Evolutionary conservation across 2,329 filamentous ascomycete genomes (phyloP), one percentile per base, ranked within the genome.

Genomic region (Xylaria sp.): DNA sequence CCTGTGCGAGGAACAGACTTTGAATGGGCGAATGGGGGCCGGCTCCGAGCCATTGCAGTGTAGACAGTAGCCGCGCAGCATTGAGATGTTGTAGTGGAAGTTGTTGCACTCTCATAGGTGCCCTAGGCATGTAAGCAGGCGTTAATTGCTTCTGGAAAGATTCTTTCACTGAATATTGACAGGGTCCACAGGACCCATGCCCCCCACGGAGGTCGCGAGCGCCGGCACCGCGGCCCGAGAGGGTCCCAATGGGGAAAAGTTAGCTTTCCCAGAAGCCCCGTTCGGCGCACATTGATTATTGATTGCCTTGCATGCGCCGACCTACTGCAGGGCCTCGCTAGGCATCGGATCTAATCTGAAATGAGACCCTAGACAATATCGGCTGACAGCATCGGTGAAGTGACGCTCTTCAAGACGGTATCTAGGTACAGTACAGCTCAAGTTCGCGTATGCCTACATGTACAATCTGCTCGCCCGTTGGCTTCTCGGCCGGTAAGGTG

Each of bases 161-260:
- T 40, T 37, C 44, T 51, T 42, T 37, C 46, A 22, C 47, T 51
- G 49, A 52, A 20, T 4, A 34, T 34, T 13, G 22, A 39, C 29
- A 29, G 43, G 44, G 22, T 17, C 54, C 48, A 52, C 43, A 45
- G 16, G 16, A 34, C 3, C 29, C n/a, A 11, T 49, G 44, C 18
- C 41, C 52, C 39, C 39, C 55, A 39, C 52, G 48, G 54, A n/a
- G n/a, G 54, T 50, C 52, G 49, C 48, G 49, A 34, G 29, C 16
- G 54, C 54, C 58, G 58, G 58, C 29, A 54, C 26, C 19, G 39
- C 58, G 58, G 58, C 34, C 58, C 58, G 58, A 44, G 43, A 54
- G 37, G 5, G 50, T n/a, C 44, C 56, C 37, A 44, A 56, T 61
- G 52, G 56, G 58, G 56, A 59, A 54, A 54, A 47, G 48, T 37